Evolutionary conservation across 371 early-diverging fungal genomes (phyloP), one percentile per base, ranked within the genome.

Genomic region (Sporodiniella umbellata): DNA sequence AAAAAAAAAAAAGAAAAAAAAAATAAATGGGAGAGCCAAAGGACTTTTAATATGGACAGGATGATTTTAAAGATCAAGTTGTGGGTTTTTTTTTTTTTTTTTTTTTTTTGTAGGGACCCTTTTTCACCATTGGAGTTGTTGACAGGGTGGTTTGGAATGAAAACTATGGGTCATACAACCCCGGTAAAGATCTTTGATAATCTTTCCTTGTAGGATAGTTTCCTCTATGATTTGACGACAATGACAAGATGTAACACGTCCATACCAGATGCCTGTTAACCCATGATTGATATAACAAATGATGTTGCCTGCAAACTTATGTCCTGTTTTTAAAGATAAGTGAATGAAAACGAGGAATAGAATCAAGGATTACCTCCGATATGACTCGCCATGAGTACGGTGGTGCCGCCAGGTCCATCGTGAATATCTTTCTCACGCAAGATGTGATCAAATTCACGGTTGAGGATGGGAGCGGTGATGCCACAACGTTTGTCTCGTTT

Each of bases 401-500:
- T 69, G 0, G 65, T 53, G 19, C 64, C 66, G 1, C 66, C 64
- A 45, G 81, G 72, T 8, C 72, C 72, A 44, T 70, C 71, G 53
- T 66, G 69, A 19, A 88, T 65, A 23, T 82, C 85, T 53, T 78
- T 70, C 44, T 84, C 81, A 26, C 78, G 64, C 30, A 84, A 51
- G 17, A 79, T 71, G 11, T 75, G 68, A 18, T 77, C 72, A 58
- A 92, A 87, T 58, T 88, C 87, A 11, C 82, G 68, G 11, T 77
- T 68, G 30, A 92, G 68, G 45, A 88, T 67, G 2, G 89, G 87
- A 0, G 88, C 92, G 0, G 87, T 79, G 12, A 88, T 76, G 23
- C 90, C 89, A 58, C 92, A 92, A 1, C 89, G 79, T 68, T 88
- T 89, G 59, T 92, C 92, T 38, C 92, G 74, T 47, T 80, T 80